Evolutionary conservation across 345 rosid genomes (phyloP).

Genomic region (Citrus sp.): DNA sequence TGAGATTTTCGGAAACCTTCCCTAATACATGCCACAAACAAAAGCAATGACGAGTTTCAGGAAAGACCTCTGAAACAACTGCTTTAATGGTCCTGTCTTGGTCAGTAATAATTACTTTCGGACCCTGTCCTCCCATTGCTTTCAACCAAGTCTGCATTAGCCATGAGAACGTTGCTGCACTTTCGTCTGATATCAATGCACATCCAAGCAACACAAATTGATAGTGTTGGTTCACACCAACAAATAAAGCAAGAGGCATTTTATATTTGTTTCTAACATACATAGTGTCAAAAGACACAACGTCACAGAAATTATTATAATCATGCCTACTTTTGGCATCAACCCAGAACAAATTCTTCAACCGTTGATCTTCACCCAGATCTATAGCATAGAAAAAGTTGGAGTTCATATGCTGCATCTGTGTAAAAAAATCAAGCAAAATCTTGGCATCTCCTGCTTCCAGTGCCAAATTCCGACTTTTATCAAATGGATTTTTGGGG

Average conservation of each 20-base stretch:
- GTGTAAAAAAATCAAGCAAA: slow-evolving; percentile 43
- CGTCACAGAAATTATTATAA: slow-evolving; percentile 43
- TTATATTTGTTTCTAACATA: slow-evolving; percentile 48
- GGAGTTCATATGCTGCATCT: slow-evolving; percentile 44
- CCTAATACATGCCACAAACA: slow-evolving; percentile 46
- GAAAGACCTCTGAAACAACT: slow-evolving; percentile 42
- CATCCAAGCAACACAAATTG: slow-evolving; percentile 59
- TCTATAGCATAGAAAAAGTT: slow-evolving; percentile 58
- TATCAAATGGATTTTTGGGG: slow-evolving; percentile 36
- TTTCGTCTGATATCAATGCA: slow-evolving; percentile 52
- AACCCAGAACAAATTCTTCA: slow-evolving; percentile 51
- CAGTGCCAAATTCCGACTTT: slow-evolving; percentile 31
- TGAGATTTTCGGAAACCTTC: slow-evolving; percentile 44
- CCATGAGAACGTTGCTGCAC: slow-evolving; percentile 46
- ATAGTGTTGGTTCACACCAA: slow-evolving; percentile 60
- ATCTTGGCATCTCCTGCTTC: slow-evolving; percentile 44
- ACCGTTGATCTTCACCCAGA: slow-evolving; percentile 46
- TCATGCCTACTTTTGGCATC: slow-evolving; percentile 64
- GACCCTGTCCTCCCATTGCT: slow-evolving; percentile 58
- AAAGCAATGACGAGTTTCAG: slow-evolving; percentile 42
- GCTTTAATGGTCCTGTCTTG: slow-evolving; percentile 39
- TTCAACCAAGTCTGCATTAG: slow-evolving; percentile 50
- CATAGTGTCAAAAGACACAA: slow-evolving; percentile 46
- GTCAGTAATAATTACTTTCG: slow-evolving; percentile 46
- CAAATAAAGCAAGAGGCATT: slow-evolving; percentile 52